Conservation (phyloP, 768 basidiomycete species). For the Macrolepiota fuliginosa region DNA sequence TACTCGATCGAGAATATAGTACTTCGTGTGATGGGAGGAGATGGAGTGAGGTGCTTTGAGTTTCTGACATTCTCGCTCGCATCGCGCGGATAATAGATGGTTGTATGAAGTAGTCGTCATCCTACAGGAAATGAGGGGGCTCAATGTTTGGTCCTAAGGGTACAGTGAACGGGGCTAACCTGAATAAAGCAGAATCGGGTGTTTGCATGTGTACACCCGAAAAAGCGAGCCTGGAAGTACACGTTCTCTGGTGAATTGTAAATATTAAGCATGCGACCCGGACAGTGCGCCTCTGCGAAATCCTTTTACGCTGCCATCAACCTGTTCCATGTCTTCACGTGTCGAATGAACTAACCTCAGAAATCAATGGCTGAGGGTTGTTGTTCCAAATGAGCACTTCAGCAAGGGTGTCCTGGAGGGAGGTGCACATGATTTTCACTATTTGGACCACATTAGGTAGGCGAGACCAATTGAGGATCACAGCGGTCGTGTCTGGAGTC, state of each 20-base stretch:
- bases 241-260: constrained; percentile 55
- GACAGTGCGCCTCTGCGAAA: constrained; percentile 40
- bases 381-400: constrained; percentile 66
- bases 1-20: constrained; percentile 50
- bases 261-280: constrained; percentile 43
- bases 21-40: constrained; percentile 62
- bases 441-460: constrained; percentile 60
- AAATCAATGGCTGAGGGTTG: constrained; percentile 38
- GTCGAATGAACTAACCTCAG: constrained; percentile 33
- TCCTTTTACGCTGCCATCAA: constrained; percentile 27
- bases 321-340: not conserved
- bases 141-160: constrained; percentile 1
- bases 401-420: constrained; percentile 42
- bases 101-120: constrained; percentile 64
- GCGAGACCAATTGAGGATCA: constrained; percentile 69
- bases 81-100: constrained; percentile 56
- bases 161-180: constrained; percentile 25
- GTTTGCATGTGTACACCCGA: constrained; percentile 49
- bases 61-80: constrained; percentile 34
- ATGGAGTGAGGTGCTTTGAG: constrained; percentile 35
- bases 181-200: constrained; percentile 65
- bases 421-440: constrained; percentile 47
- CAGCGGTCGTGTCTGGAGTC: constrained; percentile 47
- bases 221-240: constrained; percentile 61
- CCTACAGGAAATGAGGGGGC: constrained; percentile 33